Conservation (phyloP, 208 protist genomes). For the Crithidia mellificae region DNA sequence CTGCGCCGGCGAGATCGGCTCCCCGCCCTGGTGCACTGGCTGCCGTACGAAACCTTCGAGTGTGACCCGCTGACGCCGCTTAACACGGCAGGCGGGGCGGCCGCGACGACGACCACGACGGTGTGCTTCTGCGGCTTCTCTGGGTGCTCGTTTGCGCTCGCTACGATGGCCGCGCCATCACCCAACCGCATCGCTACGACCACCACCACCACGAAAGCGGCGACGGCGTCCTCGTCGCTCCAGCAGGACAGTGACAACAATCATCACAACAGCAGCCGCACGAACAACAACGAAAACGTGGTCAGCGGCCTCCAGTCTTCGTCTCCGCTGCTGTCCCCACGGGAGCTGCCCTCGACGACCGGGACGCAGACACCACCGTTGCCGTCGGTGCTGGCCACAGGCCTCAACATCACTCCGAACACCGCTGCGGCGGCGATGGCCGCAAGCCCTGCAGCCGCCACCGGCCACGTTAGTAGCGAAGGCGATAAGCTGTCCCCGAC, state of each 20-base stretch:
- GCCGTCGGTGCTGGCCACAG: slow-evolving; percentile 2
- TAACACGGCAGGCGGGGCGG: not conserved
- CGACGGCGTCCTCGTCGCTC: too few relatives aligned
- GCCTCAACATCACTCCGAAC: not conserved
- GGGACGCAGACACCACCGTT: slow-evolving; percentile 11
- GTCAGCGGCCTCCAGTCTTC: too few relatives aligned
- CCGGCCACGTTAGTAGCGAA: not conserved
- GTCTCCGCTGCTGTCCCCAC: not conserved
- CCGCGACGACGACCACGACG: not conserved
- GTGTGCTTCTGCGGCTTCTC: slow-evolving; percentile 25
- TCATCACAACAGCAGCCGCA: too few relatives aligned
- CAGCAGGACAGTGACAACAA: not conserved
- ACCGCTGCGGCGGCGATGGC: too few relatives aligned
- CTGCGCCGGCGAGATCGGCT: slow-evolving; percentile 11
- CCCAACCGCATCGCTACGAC: not conserved
- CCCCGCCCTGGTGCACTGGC: slow-evolving; percentile 12
- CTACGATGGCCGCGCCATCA: too few relatives aligned
- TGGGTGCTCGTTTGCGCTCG: too few relatives aligned
- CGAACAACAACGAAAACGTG: too few relatives aligned
- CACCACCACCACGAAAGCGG: too few relatives aligned
- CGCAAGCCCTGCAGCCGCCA: not conserved
- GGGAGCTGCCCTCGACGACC: not conserved
- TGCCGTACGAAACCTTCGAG: slow-evolving; percentile 26
- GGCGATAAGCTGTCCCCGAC: slow-evolving; percentile 3
- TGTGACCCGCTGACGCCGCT: not conserved